Conservation (phyloP, 306 rosid genomes). For the Fragaria iinumae region DNA sequence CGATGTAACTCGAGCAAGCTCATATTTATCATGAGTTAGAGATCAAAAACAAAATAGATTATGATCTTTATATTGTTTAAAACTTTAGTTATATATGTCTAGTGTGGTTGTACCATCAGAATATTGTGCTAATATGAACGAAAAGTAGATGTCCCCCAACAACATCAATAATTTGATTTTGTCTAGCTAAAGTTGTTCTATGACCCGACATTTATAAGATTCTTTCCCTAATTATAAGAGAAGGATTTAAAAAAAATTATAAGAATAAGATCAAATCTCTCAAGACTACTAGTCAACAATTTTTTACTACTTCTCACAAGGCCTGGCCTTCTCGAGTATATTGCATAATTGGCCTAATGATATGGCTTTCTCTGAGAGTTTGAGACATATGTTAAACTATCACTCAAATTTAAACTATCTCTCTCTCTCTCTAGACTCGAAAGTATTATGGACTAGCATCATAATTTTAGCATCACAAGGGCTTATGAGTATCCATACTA, state of each 20-base stretch:
- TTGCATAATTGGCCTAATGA: neutral
- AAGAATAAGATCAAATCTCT: neutral
- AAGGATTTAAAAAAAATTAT: neutral
- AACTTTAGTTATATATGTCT: neutral
- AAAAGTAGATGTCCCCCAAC: slow-evolving; percentile 31
- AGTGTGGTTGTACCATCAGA: slow-evolving; percentile 2
- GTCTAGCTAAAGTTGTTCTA: slow-evolving; percentile 27
- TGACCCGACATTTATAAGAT: slow-evolving; percentile 28
- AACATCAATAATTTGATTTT: slow-evolving; percentile 35
- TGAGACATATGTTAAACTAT: neutral
- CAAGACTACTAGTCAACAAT: neutral
- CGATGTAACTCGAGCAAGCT: no score
- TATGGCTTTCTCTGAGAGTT: neutral
- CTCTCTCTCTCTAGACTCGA: neutral
- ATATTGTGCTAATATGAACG: slow-evolving; percentile 17
- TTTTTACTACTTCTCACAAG: neutral
- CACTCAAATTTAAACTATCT: neutral
- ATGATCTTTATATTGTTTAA: neutral
- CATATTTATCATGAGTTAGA: neutral
- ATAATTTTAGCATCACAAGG: neutral
- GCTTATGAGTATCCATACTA: no score
- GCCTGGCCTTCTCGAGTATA: neutral
- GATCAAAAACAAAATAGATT: neutral
- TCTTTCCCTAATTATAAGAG: slow-evolving; percentile 15
- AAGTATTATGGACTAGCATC: neutral